Evolutionary conservation across 345 rosid genomes (phyloP).

Genomic region (Lepidium aucheri): DNA sequence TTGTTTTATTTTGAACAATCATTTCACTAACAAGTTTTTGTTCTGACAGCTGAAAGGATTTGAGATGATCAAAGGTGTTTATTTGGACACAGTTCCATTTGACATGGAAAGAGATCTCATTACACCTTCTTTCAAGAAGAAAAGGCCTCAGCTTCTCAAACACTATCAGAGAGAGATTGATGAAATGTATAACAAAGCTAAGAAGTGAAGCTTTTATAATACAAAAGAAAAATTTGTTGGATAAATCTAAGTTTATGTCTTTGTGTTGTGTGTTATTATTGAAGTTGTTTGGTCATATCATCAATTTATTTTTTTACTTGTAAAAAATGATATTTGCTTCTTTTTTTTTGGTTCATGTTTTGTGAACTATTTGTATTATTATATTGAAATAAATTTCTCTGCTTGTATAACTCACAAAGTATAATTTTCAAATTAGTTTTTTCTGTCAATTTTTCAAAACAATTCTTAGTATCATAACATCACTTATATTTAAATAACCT

Average conservation of each 20-base stretch:
- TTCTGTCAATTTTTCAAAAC: no score
- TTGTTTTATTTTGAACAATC: not conserved
- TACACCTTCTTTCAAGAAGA: constrained; percentile 93
- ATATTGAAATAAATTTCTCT: not conserved
- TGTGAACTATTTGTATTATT: constrained; percentile 1
- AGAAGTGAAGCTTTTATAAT: constrained; percentile 14
- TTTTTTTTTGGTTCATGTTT: not conserved
- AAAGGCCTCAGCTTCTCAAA: constrained; percentile 84
- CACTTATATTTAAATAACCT: no score
- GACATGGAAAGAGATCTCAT: constrained; percentile 85
- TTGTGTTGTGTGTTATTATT: not conserved
- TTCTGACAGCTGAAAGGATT: constrained; percentile 74
- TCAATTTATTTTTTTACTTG: not conserved
- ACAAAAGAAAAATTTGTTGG: not conserved
- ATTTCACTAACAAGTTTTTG: not conserved
- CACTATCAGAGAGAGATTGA: constrained; percentile 67
- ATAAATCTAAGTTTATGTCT: not conserved
- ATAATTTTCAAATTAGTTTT: no score
- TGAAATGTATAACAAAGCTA: constrained; percentile 53
- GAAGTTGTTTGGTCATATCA: not conserved
- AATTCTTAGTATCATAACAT: no score
- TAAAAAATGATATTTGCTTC: not conserved
- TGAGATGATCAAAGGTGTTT: constrained; percentile 69
- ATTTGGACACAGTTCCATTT: constrained; percentile 78
- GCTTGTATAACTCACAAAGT: no score